phyloP scores from a whole-genome alignment of 2,329 filamentous ascomycete genomes.

The Colletotrichum coccodes region DNA sequence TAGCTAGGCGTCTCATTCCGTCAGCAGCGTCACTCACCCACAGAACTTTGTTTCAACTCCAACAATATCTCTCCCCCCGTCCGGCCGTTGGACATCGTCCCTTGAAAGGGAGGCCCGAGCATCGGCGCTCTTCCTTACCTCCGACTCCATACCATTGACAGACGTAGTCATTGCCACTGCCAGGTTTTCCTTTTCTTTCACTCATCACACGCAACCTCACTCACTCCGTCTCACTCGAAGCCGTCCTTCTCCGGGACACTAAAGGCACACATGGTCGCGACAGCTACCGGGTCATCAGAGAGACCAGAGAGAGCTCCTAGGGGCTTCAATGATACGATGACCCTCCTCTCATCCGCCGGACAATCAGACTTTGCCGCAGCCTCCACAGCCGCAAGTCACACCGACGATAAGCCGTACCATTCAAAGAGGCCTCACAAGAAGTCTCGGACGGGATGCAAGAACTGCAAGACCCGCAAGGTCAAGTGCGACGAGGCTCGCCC shows the following conservation, averaged over 20 bases:
- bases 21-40: conserved; percentile 30
- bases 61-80: conserved; percentile 19
- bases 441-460: conserved; percentile 62
- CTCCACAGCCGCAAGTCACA: not conserved
- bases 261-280: not conserved
- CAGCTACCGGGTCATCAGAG: not conserved
- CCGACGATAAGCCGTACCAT: conserved; percentile 44
- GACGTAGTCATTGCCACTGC: not conserved
- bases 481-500: conserved; percentile 65
- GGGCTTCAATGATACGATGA: conserved; percentile 25
- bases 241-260: not conserved
- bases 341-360: conserved; percentile 15
- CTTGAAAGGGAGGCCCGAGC: conserved; percentile 26
- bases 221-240: not conserved
- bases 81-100: conserved; percentile 31
- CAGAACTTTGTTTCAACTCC: conserved; percentile 31
- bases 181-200: not conserved
- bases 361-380: not conserved
- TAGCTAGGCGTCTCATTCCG: conserved; percentile 18
- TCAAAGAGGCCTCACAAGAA: conserved; percentile 66
- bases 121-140: conserved; percentile 2
- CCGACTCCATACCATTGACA: conserved; percentile 2
- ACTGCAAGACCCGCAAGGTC: conserved; percentile 65
- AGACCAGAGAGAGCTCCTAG: not conserved
- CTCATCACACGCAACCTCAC: not conserved